A percentile compares a stretch with the other conserved stretches of the same genome.
Conservation (phyloP, 2,329 filamentous ascomycete species). For the Hypoxylon sp. region DNA sequence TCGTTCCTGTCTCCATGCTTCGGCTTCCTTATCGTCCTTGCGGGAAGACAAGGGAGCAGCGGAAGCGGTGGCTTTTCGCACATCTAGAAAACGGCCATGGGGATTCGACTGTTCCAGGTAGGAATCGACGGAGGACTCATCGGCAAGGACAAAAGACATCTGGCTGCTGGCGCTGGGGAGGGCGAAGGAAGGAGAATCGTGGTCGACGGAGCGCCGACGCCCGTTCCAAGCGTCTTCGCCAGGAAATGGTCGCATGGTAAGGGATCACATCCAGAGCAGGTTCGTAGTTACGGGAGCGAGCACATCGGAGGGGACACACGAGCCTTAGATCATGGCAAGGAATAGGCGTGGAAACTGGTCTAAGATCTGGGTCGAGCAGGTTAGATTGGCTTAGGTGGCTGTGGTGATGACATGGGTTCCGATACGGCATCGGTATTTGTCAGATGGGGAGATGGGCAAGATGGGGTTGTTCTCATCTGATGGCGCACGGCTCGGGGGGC, state of each 20-base stretch:
- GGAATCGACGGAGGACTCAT: conserved; percentile 58
- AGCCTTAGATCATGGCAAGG: conserved; percentile 10
- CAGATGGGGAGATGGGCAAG: conserved; percentile 3
- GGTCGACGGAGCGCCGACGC: conserved; percentile 51
- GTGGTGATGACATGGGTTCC: conserved; percentile 23
- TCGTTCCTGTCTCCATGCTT: conserved; percentile 29
- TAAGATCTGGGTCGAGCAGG: conserved; percentile 1
- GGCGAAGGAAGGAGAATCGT: conserved; percentile 47
- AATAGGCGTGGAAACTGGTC: not conserved
- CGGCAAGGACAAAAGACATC: conserved; percentile 61
- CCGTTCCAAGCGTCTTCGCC: conserved; percentile 53
- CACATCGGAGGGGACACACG: not conserved
- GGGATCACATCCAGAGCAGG: conserved; percentile 28
- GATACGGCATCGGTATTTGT: conserved; percentile 12
- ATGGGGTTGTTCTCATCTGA: conserved; percentile 20
- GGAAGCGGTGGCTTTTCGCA: conserved; percentile 41
- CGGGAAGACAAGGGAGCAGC: conserved; percentile 15
- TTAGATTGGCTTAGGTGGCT: conserved; percentile 7
- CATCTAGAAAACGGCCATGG: conserved; percentile 44
- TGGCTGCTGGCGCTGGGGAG: conserved; percentile 49
- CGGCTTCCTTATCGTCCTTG: conserved; percentile 37
- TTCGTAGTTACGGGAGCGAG: conserved; percentile 12
- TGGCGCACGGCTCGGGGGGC: conserved; percentile 22
- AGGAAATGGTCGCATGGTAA: conserved; percentile 55
- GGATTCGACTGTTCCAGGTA: conserved; percentile 47